These are phyloP conservation scores for Akanthomyces uredinophilus DNA, from an alignment of 2,329 filamentous ascomycete genomes.

Conservation along the genomic window DNA sequence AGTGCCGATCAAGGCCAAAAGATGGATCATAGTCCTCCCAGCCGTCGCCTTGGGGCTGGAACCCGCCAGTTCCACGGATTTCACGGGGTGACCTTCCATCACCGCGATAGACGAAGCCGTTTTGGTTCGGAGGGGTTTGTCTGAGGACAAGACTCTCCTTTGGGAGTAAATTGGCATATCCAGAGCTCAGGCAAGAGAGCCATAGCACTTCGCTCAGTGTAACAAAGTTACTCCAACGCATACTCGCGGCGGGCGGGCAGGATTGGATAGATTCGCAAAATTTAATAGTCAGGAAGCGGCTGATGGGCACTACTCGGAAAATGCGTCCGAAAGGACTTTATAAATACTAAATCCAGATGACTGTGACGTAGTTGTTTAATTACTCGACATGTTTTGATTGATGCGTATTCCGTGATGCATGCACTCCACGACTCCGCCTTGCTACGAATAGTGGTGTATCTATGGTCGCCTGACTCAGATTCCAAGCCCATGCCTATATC, in stretches of 20 bases:
- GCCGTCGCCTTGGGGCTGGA: slow-evolving; percentile 9
- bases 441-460: no score
- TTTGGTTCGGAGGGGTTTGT: background rate
- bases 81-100: slow-evolving; percentile 12
- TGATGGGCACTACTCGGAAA: background rate
- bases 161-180: background rate
- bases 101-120: slow-evolving; percentile 8
- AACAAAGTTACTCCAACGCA: background rate
- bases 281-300: background rate
- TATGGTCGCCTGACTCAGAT: no score
- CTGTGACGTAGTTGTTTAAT: no score
- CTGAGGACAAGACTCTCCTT: no score
- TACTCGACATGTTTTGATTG: no score
- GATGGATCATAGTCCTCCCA: slow-evolving; percentile 1
- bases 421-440: no score
- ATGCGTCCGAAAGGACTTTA: background rate
- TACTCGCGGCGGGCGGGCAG: background rate
- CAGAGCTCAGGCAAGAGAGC: background rate
- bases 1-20: slow-evolving; percentile 5
- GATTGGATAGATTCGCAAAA: background rate
- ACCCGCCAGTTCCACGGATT: background rate
- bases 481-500: no score
- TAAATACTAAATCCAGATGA: background rate
- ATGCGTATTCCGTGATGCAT: no score
- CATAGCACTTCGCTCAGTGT: background rate